A percentile compares a stretch with the other conserved stretches of the same genome.
Conservation (phyloP, 306 rosid genomes). For the Potentilla sterilis region DNA sequence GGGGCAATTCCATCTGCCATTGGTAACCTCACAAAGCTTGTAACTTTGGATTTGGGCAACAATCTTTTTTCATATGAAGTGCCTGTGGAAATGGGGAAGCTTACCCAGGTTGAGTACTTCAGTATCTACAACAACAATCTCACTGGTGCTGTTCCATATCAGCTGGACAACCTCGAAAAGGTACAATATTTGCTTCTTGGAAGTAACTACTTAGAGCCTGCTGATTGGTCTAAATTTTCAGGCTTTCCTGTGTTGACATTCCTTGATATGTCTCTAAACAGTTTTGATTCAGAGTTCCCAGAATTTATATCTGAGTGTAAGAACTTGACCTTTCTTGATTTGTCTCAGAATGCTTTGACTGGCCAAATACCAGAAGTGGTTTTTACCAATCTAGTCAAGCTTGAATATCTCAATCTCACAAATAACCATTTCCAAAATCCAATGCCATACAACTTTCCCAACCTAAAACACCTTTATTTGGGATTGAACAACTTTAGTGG, state of each 20-base stretch:
- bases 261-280: slow-evolving; percentile 42
- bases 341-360: slow-evolving; percentile 43
- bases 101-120: slow-evolving; percentile 52
- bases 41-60: slow-evolving; percentile 47
- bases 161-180: slow-evolving; percentile 55
- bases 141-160: slow-evolving; percentile 46
- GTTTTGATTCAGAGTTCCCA: slow-evolving; percentile 42
- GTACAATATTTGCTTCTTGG: slow-evolving; percentile 60
- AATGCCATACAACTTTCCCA: slow-evolving; percentile 48
- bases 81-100: slow-evolving; percentile 43
- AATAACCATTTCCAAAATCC: slow-evolving; percentile 37
- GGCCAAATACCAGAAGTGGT: slow-evolving; percentile 46
- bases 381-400: slow-evolving; percentile 44
- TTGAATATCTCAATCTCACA: slow-evolving; percentile 60
- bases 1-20: slow-evolving; percentile 65
- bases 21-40: slow-evolving; percentile 54
- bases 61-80: slow-evolving; percentile 38
- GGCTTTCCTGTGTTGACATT: slow-evolving; percentile 41
- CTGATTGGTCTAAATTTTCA: slow-evolving; percentile 58
- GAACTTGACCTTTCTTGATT: slow-evolving; percentile 62
- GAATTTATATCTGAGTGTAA: slow-evolving; percentile 48
- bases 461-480: slow-evolving; percentile 50
- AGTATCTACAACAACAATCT: slow-evolving; percentile 42
- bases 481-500: slow-evolving; percentile 42
- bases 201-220: slow-evolving; percentile 39